Conservation (phyloP, 768 basidiomycete species). For the Collybiopsis luxurians region DNA sequence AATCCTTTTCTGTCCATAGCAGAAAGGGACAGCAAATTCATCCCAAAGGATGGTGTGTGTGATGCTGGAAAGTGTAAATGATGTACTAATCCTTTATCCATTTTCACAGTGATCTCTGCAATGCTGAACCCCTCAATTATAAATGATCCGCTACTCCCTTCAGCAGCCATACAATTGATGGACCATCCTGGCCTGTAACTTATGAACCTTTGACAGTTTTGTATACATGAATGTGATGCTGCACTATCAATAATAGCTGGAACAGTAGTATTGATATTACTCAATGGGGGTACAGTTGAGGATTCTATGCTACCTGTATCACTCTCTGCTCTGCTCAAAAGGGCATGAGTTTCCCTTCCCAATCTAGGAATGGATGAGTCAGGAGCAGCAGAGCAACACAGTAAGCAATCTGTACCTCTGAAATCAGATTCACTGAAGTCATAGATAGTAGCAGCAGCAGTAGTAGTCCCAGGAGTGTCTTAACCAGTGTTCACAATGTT, state of each 20-base stretch:
- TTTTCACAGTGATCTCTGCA: background rate
- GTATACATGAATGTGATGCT: background rate
- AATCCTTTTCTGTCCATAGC: background rate
- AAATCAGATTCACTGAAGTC: background rate
- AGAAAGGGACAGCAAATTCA: background rate
- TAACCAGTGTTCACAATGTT: background rate
- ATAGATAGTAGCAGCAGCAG: background rate
- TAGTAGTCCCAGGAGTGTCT: too few species aligned
- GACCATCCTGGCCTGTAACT: background rate
- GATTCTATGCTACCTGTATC: background rate
- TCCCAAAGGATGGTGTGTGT: background rate
- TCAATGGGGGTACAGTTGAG: background rate
- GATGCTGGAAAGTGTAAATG: background rate
- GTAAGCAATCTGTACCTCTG: background rate
- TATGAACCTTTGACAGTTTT: background rate
- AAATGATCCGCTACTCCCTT: background rate
- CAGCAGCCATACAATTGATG: background rate
- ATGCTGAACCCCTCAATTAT: background rate
- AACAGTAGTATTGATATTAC: too few species aligned
- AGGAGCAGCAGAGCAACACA: background rate
- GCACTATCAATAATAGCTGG: background rate
- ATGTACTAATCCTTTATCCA: background rate
- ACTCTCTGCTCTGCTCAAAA: background rate
- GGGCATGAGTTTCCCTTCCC: too few species aligned
- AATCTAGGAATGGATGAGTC: background rate